phyloP scores from a whole-genome alignment of 257 asterid genomes.

The Nicotiana obtusifolia region DNA sequence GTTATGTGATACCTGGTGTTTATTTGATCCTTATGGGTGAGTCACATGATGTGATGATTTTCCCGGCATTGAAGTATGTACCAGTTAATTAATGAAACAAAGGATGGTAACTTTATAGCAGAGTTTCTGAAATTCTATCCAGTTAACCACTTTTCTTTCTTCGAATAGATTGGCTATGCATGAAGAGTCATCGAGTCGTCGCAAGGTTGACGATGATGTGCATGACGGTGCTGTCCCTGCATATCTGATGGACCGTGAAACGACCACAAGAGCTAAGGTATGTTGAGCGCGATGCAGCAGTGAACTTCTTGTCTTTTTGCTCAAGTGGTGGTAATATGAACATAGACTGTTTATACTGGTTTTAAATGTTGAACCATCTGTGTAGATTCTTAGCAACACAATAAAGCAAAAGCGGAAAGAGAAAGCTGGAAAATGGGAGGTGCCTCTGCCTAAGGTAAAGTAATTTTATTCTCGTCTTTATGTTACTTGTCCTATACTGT shows the following conservation, averaged over 20 bases:
- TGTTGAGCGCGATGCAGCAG: neutral
- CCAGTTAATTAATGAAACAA: neutral
- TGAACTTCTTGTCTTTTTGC: neutral
- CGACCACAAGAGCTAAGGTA: constrained; percentile 87
- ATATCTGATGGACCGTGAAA: constrained; percentile 95
- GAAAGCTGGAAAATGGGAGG: constrained; percentile 99
- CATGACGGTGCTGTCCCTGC: constrained; percentile 93
- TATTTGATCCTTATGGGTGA: neutral
- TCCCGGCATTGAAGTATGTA: neutral
- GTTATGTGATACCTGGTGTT: neutral
- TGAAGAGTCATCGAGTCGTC: constrained; percentile 72
- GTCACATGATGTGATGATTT: neutral
- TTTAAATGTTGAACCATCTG: constrained; percentile 6
- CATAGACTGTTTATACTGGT: neutral
- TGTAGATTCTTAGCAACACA: constrained; percentile 87
- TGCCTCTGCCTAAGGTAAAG: constrained; percentile 90
- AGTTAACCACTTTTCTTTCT: neutral
- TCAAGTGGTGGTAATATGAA: neutral
- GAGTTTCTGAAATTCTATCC: neutral
- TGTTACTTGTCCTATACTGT: neutral
- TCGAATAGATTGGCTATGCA: constrained; percentile 72
- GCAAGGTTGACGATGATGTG: constrained; percentile 88
- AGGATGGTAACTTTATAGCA: neutral
- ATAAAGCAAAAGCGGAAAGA: constrained; percentile 94
- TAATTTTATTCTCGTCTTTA: neutral